Evolutionary conservation across 768 basidiomycete species (phyloP).

Genomic region (Candolleomyces eurysporus): DNA sequence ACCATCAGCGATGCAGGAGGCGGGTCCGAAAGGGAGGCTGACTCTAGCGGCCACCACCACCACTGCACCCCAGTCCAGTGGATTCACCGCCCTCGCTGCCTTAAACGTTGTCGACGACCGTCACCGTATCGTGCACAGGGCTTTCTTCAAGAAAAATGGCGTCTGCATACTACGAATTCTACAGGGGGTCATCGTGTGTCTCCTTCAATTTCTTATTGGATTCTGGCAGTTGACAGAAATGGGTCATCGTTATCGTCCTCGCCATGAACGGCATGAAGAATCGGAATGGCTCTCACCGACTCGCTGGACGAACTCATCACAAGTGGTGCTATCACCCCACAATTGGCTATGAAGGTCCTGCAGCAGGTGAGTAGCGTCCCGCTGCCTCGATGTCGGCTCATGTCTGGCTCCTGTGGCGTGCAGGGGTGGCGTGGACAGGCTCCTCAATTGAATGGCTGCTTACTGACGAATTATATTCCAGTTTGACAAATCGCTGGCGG

Average conservation of each 20-base stretch:
- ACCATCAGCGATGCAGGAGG: background rate
- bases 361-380: slow-evolving; percentile 69
- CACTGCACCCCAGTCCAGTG: too few species aligned
- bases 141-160: slow-evolving; percentile 46
- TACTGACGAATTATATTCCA: slow-evolving; percentile 27
- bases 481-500: slow-evolving; percentile 96
- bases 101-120: too few species aligned
- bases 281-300: slow-evolving; percentile 96
- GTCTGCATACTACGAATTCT: slow-evolving; percentile 88
- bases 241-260: background rate
- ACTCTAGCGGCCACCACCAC: too few species aligned
- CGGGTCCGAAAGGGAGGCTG: too few species aligned
- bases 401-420: background rate
- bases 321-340: slow-evolving; percentile 93
- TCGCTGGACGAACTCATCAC: slow-evolving; percentile 98
- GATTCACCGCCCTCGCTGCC: too few species aligned
- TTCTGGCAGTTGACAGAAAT: slow-evolving; percentile 2
- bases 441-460: background rate
- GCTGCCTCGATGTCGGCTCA: background rate
- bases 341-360: slow-evolving; percentile 98
- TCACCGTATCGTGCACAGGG: background rate
- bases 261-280: slow-evolving; percentile 43
- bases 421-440: background rate
- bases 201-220: slow-evolving; percentile 2
- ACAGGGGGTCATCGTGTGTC: slow-evolving; percentile 84